Evolutionary conservation across 495 filamentous ascomycete species (phyloP), one percentile per base, ranked within the genome.

Genomic region (Wilcoxina mikolae): DNA sequence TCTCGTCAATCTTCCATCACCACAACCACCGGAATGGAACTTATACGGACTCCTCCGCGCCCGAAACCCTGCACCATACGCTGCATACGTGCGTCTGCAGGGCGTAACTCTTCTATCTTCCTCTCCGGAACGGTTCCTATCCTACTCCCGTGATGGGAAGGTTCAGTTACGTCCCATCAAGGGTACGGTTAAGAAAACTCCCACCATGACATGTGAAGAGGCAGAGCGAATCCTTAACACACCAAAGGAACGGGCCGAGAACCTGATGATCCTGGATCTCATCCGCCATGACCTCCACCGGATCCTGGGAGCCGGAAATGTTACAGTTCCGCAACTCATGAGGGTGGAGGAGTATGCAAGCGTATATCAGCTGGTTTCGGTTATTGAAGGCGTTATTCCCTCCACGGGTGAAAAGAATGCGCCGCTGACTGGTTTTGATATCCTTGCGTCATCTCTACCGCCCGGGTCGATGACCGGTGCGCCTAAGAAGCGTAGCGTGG

Each of bases 221-320:
- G 90, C 89, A 12, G 78, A 77, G 35, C 67, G 67, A 35, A 77
- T 88, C 55, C 76, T 95, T 3, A 73, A 80, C 47, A 75, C 83
- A 1, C 80, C 82, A 11, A 98, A 98, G 65, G 91, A 95, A 64
- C 82, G 81, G 61, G 89, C 91, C 11, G 91, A 98, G 69, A 95
- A 95, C 62, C 77, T 98, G 4, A 98, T 98, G 91, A 95, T 98
- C 56, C 87, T 94, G 0, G 91, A 95, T 69, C 73, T 98, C 4
- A 87, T 94, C 26, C 76, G 90, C 0, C 90, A 95, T 65, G 91
- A 98, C 67, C 72, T 98, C 20, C 84, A 90, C 66, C 78, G 80
- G 31, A 80, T 94, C 28, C 83, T 81, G 53, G 82, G 83, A 3
- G 73, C 81, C 3, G 82, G 81, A 0, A 74, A 78, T 50, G 85